Base-by-base conservation (phyloP, 208 protist genomes). In the Phytomonas sp. region DNA sequence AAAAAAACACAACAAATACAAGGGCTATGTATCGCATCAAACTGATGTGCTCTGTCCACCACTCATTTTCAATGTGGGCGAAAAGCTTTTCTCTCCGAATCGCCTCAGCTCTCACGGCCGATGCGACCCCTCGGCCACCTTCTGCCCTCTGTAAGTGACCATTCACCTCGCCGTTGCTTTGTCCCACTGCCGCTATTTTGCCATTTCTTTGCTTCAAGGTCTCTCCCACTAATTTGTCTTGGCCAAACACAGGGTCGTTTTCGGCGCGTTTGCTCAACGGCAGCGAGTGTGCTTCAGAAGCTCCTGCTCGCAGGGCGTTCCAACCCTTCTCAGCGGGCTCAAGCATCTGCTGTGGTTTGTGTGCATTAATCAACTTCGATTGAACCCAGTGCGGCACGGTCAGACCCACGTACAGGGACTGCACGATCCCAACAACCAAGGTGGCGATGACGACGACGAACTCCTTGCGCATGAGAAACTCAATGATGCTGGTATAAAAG, bases 21-120 rank as follows among this genome's bases (percentile, higher is more conserved):
- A 93, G 76, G 29, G 78, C 82, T 60, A 88, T 91, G 76, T 92
- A 79, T 17, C 90, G 87, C 75, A 96, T 88, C 26, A 70, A 77
- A 73, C 85, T 73, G 66, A 93, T 88, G 74, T 89, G 81, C 4
- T 79, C 69, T 60, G 68, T 46, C 88, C 90, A 96, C 87, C 90
- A 96, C 36, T 82, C 75, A 64, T 83, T 81, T 70, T 80, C 75
- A 53, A 95, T 65, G 33, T 56, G 4, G 13, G 6, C 36, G n/a
- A 26, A 65, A 59, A 23, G n/a, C 13, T 26, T 65, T n/a, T 65
- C 23, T 0, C 23, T 65, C n/a, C 23, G 33, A 65, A 23, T 51
- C 6, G 17, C 61, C 8, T 26, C 20, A 65, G n/a, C 0, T 56
- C 36, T 20, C 61, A 65, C 23, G 17, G 17, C 36, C 23, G 20